A percentile compares a stretch with the other conserved stretches of the same genome.
Evolutionary conservation across 2,329 filamentous ascomycete species (phyloP).

Genomic region (Pyrenophora seminiperda): DNA sequence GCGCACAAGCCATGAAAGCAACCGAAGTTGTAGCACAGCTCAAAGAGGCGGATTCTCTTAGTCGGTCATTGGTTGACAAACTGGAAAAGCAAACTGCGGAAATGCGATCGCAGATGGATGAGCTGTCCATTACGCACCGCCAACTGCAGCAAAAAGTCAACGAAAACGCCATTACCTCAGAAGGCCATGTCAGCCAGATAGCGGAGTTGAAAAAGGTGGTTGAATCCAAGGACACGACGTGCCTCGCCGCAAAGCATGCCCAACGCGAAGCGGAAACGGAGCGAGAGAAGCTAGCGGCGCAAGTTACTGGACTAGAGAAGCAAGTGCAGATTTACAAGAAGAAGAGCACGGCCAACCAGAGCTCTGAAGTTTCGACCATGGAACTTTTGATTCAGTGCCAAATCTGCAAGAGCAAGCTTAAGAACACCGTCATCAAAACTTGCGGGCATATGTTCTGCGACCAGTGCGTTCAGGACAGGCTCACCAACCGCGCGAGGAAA

Average conservation of each 20-base stretch:
- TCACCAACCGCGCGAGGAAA: constrained; percentile 88
- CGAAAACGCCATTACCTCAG: constrained; percentile 72
- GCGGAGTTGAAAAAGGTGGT: constrained; percentile 75
- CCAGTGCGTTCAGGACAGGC: constrained; percentile 84
- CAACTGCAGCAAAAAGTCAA: constrained; percentile 72
- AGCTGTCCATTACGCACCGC: constrained; percentile 73
- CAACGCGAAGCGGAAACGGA: constrained; percentile 70
- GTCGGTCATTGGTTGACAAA: constrained; percentile 75
- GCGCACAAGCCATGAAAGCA: constrained; percentile 84
- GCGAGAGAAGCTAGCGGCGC: constrained; percentile 76
- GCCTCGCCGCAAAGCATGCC: constrained; percentile 66
- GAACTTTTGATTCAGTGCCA: constrained; percentile 82
- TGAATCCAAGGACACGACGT: constrained; percentile 74
- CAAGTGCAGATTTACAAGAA: constrained; percentile 84
- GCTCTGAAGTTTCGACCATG: constrained; percentile 81
- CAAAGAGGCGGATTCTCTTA: constrained; percentile 85
- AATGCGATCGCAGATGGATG: constrained; percentile 76
- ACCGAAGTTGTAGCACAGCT: constrained; percentile 91
- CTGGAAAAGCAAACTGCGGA: constrained; percentile 91
- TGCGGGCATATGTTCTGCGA: constrained; percentile 96
- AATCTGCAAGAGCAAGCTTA: constrained; percentile 90
- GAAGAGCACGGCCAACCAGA: constrained; percentile 80
- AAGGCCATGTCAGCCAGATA: constrained; percentile 76
- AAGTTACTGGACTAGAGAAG: constrained; percentile 78
- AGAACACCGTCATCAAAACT: constrained; percentile 89